Conservation (phyloP, 2,329 filamentous ascomycete genomes). For the Calonectria pteridis region DNA sequence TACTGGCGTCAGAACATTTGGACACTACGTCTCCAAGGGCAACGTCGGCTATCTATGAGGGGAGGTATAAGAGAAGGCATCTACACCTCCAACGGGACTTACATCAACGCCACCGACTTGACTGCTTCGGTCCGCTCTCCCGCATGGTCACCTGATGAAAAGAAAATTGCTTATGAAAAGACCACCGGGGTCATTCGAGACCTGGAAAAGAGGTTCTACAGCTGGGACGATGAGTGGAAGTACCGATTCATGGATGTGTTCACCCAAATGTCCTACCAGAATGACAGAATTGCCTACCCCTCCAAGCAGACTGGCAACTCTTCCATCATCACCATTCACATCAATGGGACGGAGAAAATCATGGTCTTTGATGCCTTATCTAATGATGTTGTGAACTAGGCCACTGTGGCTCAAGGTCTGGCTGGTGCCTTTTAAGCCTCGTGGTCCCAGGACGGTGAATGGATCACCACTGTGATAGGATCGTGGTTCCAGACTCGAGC, state of each 20-base stretch:
- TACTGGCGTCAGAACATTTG: not conserved
- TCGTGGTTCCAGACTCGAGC: not conserved
- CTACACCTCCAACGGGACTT: not conserved
- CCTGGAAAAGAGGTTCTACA: not conserved
- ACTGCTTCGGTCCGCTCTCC: not conserved
- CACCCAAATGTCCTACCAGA: constrained; percentile 5
- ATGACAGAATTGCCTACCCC: not conserved
- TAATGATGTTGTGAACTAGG: not conserved
- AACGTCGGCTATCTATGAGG: not conserved
- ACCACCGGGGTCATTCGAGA: not conserved
- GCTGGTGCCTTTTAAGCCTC: not conserved
- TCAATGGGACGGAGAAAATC: not conserved
- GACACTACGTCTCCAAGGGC: not conserved
- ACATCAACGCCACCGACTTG: not conserved
- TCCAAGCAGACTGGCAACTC: not conserved
- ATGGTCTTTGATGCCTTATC: not conserved
- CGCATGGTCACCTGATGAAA: not conserved
- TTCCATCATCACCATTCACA: not conserved
- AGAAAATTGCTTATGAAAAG: not conserved
- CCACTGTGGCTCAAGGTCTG: not conserved
- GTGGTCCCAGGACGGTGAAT: not conserved
- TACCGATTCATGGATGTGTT: not conserved
- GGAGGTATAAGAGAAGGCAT: not conserved
- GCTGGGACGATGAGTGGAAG: not conserved
- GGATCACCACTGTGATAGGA: not conserved